Conservation (phyloP, 768 basidiomycete species). For the Serpula lacrymans region DNA sequence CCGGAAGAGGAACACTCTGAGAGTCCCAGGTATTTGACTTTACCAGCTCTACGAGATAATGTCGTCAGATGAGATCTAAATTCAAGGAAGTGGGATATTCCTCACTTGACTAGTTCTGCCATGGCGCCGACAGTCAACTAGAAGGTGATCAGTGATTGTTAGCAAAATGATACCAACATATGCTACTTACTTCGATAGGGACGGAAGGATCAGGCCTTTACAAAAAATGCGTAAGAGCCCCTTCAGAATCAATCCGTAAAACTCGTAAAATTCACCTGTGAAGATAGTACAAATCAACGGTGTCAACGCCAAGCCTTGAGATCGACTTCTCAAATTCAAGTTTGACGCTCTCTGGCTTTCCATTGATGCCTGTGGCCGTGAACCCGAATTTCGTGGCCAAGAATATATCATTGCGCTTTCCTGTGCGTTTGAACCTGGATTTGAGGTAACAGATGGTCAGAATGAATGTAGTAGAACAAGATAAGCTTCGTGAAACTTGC, state of each 20-base stretch:
- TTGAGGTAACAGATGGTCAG: no score
- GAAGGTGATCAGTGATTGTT: background rate
- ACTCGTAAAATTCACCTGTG: constrained; percentile 2
- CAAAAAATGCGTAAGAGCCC: background rate
- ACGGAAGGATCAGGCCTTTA: constrained; percentile 11
- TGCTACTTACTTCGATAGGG: constrained; percentile 10
- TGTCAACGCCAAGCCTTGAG: constrained; percentile 23
- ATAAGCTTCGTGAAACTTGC: constrained; percentile 11
- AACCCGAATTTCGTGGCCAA: constrained; percentile 38
- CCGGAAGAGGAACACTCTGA: constrained; percentile 30
- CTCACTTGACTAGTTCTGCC: constrained; percentile 22
- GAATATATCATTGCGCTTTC: constrained; percentile 39
- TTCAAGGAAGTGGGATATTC: background rate
- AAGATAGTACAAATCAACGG: constrained; percentile 31
- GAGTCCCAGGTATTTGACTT: constrained; percentile 34
- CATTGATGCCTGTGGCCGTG: constrained; percentile 12
- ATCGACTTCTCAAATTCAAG: constrained; percentile 22
- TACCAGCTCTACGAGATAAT: constrained; percentile 19
- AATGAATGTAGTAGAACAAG: background rate
- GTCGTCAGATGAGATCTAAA: no score
- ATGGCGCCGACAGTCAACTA: constrained; percentile 19
- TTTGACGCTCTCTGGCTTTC: constrained; percentile 23
- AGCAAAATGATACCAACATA: constrained; percentile 5
- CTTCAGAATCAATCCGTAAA: constrained; percentile 11
- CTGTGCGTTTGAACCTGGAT: constrained; percentile 41